These are phyloP conservation scores for Populus euphratica DNA, from an alignment of 345 rosid species.

Conservation along the genomic window DNA sequence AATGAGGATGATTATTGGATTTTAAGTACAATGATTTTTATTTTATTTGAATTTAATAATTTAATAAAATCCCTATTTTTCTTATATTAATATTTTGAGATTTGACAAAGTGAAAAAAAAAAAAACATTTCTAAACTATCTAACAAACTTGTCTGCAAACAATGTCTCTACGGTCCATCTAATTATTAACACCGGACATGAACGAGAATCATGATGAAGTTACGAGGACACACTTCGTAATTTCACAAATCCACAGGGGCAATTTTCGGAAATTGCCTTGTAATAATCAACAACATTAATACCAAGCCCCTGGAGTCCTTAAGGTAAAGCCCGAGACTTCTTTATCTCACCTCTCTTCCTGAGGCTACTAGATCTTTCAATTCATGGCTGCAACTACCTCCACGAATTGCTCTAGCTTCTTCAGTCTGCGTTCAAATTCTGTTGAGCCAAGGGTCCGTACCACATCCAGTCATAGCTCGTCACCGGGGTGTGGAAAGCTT, in stretches of 20 bases:
- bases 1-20: background rate
- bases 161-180: background rate
- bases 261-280: background rate
- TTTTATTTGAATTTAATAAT: background rate
- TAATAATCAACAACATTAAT: background rate
- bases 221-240: background rate
- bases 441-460: slow-evolving; percentile 25
- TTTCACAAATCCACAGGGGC: slow-evolving; percentile 7
- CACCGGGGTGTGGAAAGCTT: slow-evolving; percentile 44
- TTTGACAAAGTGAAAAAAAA: background rate
- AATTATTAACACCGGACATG: background rate
- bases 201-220: background rate
- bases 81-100: background rate
- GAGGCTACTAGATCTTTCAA: background rate
- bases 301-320: background rate
- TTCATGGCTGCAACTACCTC: slow-evolving; percentile 45
- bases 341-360: background rate
- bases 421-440: slow-evolving; percentile 32
- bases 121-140: background rate
- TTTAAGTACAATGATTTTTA: too few species aligned
- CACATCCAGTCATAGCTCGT: slow-evolving; percentile 28
- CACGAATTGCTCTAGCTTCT: slow-evolving; percentile 28
- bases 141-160: background rate
- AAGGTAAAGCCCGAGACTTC: background rate
- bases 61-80: background rate